phyloP scores from a whole-genome alignment of 345 rosid genomes.

The Noccaea caerulescens region DNA sequence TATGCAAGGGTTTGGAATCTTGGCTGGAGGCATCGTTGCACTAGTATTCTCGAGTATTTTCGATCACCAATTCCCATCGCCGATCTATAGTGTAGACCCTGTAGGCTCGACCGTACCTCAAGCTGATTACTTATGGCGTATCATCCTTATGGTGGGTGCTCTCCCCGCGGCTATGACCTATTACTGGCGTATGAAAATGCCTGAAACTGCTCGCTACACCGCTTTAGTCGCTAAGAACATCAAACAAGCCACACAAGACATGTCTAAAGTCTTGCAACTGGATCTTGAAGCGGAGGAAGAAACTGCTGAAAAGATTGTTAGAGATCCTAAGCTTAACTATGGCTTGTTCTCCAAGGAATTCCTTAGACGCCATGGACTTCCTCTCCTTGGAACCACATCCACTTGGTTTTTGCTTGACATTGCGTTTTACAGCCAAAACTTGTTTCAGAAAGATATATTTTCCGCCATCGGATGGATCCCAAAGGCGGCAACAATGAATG shows the following conservation, averaged over 20 bases:
- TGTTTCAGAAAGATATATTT: slow-evolving; percentile 59
- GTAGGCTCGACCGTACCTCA: slow-evolving; percentile 47
- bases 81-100: slow-evolving; percentile 35
- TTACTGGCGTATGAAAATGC: slow-evolving; percentile 69
- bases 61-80: slow-evolving; percentile 45
- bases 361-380: slow-evolving; percentile 55
- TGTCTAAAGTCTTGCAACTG: slow-evolving; percentile 56
- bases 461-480: slow-evolving; percentile 63
- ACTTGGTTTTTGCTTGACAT: slow-evolving; percentile 65
- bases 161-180: slow-evolving; percentile 55
- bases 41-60: slow-evolving; percentile 47
- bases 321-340: slow-evolving; percentile 33
- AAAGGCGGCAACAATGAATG: slow-evolving; percentile 49
- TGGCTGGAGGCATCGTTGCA: slow-evolving; percentile 58
- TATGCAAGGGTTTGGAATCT: slow-evolving; percentile 72
- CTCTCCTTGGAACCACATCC: slow-evolving; percentile 51
- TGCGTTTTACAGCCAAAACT: slow-evolving; percentile 57
- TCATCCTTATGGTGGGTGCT: slow-evolving; percentile 59
- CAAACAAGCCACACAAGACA: slow-evolving; percentile 53
- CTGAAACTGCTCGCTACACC: slow-evolving; percentile 61
- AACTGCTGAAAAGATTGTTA: slow-evolving; percentile 19
- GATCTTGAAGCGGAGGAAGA: slow-evolving; percentile 50
- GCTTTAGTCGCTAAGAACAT: slow-evolving; percentile 56
- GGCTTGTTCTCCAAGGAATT: slow-evolving; percentile 54
- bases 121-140: slow-evolving; percentile 60